These are phyloP conservation scores for Salix purpurea DNA, from an alignment of 345 rosid genomes.

Conservation along the genomic window DNA sequence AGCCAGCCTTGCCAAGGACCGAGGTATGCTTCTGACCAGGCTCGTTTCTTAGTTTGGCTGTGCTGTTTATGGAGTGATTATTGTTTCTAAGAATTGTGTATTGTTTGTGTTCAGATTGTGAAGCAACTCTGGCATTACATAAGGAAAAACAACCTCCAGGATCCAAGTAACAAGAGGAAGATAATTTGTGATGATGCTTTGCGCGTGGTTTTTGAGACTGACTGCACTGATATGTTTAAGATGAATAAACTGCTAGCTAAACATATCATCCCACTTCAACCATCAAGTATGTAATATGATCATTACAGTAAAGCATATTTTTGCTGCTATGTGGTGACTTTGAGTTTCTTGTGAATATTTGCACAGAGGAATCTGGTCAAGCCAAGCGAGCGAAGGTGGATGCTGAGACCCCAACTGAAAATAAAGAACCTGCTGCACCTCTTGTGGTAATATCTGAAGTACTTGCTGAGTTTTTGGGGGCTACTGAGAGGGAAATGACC, in stretches of 20 bases:
- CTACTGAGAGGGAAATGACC: slow-evolving; percentile 62
- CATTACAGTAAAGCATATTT: not conserved
- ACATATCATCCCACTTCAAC: slow-evolving; percentile 82
- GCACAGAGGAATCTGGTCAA: slow-evolving; percentile 73
- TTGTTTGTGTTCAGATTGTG: slow-evolving; percentile 57
- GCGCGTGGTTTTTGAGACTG: slow-evolving; percentile 87
- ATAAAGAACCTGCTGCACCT: slow-evolving; percentile 39
- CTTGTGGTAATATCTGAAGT: slow-evolving; percentile 62
- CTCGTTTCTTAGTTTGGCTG: not conserved
- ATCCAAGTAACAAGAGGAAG: slow-evolving; percentile 96
- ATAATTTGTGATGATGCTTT: slow-evolving; percentile 91
- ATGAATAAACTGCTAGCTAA: slow-evolving; percentile 94
- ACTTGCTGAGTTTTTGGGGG: slow-evolving; percentile 71
- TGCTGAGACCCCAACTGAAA: slow-evolving; percentile 45
- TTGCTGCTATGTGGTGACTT: not conserved
- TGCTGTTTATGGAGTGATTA: not conserved
- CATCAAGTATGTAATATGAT: slow-evolving; percentile 52
- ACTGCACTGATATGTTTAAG: slow-evolving; percentile 98
- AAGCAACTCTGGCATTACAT: slow-evolving; percentile 96
- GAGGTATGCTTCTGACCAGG: slow-evolving; percentile 43
- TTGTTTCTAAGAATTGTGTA: slow-evolving; percentile 10
- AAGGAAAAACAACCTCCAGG: slow-evolving; percentile 95
- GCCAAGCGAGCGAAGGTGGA: slow-evolving; percentile 66
- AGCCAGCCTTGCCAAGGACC: slow-evolving; percentile 92
- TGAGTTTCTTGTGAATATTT: slow-evolving; percentile 14